Base-by-base conservation (phyloP, 768 basidiomycete species). In the Termitomyces sp. region DNA sequence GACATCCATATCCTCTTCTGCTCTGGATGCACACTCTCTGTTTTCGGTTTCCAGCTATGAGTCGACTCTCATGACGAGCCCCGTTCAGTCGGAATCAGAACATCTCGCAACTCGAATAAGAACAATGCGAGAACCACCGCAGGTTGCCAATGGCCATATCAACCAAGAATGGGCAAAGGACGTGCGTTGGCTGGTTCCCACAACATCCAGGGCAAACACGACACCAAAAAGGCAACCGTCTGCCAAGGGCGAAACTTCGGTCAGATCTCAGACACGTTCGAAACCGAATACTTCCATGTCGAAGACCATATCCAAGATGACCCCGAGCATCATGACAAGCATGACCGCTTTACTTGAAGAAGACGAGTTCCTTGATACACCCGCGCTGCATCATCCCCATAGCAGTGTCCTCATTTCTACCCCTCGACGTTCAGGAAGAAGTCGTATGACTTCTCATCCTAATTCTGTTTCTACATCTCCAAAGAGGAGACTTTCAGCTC, bases 111-210 rank as follows among this genome's bases (percentile, higher is more conserved):
- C 54, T 46, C 63, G 60, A 10, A 55, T 54, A 23, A 64, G 59
- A 38, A 56, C 50, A 21, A 68, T 51, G 38, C 56, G 21, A 47
- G 60, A 51, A 54, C 62, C 54, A 45, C 66, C 46, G 48, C 64
- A 45, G 56, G 55, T 40, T 5, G 45, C 30, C 52, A 60, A 58
- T 53, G 59, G 46, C 61, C 67, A 55, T 64, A 78, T 77, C 3
- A 79, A 82, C 63, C 76, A 83, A 52, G 81, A 86, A 61, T 89
- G 85, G 87, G 79, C 83, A 12, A 80, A 78, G 59, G 86, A 89
- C 50, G 80, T 86, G 17, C 77, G 83, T 35, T 87, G 83, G 83
- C 80, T 89, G 31, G 78, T 50, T 66, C 79, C 40, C 30, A 23
- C 52, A 40, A 49, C 60, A 38, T 51, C 57, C 17, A 54, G 54